Evolutionary conservation across 2,329 filamentous ascomycete species (phyloP).

Genomic region (Didymella pinodella): DNA sequence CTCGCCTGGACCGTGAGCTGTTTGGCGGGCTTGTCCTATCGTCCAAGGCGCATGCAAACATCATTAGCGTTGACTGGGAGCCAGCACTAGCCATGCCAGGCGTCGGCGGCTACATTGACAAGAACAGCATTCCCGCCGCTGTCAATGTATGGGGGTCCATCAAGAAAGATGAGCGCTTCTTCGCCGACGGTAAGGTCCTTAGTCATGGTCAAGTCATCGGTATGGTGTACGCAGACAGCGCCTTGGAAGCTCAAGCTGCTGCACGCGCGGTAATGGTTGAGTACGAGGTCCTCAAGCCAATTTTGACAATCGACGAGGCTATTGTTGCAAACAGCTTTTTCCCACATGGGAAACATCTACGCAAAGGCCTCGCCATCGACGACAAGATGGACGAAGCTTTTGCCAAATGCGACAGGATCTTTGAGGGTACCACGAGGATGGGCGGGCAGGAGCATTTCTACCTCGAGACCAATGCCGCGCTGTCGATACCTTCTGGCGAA

Average conservation of each 20-base stretch:
- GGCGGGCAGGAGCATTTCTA: constrained; percentile 98
- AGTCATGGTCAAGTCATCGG: constrained; percentile 92
- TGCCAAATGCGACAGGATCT: constrained; percentile 77
- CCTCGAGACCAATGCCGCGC: constrained; percentile 85
- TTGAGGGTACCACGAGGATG: constrained; percentile 83
- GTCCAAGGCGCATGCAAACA: constrained; percentile 83
- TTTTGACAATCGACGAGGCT: constrained; percentile 93
- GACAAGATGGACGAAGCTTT: constrained; percentile 74
- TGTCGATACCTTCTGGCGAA: constrained; percentile 85
- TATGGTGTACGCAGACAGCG: constrained; percentile 81
- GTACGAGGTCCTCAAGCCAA: constrained; percentile 85
- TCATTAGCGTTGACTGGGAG: constrained; percentile 78
- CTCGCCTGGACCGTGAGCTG: constrained; percentile 81
- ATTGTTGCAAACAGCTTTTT: constrained; percentile 89
- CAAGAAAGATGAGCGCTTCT: constrained; percentile 81
- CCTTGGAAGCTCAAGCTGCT: constrained; percentile 77
- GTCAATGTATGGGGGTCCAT: constrained; percentile 94
- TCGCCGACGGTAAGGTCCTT: constrained; percentile 85
- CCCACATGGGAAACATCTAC: constrained; percentile 78
- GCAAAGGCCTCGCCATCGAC: constrained; percentile 68
- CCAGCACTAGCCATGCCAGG: constrained; percentile 84
- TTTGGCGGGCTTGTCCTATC: constrained; percentile 88
- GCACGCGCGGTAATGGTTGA: constrained; percentile 84
- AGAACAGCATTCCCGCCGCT: constrained; percentile 76
- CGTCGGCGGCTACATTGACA: constrained; percentile 84